phyloP scores from a whole-genome alignment of 208 protist species.

The Leishmania arabica region DNA sequence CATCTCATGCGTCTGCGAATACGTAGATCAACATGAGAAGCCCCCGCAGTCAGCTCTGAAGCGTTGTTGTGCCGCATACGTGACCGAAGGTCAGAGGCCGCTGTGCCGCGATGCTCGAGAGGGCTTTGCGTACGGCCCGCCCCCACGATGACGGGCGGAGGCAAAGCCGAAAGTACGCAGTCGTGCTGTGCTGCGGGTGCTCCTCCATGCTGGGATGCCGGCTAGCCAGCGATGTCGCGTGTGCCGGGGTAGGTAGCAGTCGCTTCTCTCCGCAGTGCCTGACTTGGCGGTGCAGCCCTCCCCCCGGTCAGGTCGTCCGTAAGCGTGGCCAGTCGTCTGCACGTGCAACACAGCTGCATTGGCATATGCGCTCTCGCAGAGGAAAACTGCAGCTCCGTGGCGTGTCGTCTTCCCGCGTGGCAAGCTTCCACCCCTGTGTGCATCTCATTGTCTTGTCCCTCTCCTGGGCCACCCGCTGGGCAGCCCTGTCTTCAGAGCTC shows the following conservation, averaged over 20 bases:
- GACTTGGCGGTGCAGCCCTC: background rate
- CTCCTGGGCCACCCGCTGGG: too few species aligned
- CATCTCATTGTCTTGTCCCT: too few species aligned
- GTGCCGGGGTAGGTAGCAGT: background rate
- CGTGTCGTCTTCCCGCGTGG: too few species aligned
- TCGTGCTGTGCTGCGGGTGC: too few species aligned
- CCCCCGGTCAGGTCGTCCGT: background rate
- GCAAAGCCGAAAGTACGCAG: background rate
- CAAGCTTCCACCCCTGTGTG: too few species aligned
- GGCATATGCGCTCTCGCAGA: too few species aligned
- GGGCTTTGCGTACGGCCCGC: background rate
- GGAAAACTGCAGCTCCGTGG: too few species aligned
- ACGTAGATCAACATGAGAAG: background rate
- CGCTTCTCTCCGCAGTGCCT: background rate
- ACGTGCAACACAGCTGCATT: too few species aligned
- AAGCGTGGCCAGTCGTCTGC: background rate
- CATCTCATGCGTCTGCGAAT: background rate
- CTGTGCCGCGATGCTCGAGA: background rate
- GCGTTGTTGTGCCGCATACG: background rate
- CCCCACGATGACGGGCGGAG: background rate
- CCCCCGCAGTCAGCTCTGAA: background rate
- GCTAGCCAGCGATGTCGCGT: background rate
- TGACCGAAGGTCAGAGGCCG: background rate
- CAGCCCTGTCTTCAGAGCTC: too few species aligned
- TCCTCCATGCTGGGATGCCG: background rate